These are phyloP conservation scores for Metschnikowia corniflorae DNA, from an alignment of 805 yeast species.

Conservation along the genomic window DNA sequence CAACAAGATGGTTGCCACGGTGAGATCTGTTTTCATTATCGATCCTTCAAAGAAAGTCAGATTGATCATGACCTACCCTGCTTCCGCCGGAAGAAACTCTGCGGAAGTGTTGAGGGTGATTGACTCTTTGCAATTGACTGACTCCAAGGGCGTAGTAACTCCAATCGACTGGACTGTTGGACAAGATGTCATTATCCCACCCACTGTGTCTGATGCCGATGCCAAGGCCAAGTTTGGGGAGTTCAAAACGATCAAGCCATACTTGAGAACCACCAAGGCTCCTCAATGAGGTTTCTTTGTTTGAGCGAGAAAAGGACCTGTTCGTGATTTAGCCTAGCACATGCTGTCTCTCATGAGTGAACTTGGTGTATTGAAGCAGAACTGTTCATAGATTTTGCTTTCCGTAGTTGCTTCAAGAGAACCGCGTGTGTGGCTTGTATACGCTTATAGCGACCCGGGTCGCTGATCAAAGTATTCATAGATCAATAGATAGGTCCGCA, in stretches of 20 bases:
- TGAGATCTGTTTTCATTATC: slow-evolving; percentile 68
- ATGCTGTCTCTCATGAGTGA: too few relatives aligned
- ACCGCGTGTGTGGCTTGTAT: too few relatives aligned
- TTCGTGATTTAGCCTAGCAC: too few relatives aligned
- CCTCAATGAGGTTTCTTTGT: slow-evolving; percentile 18
- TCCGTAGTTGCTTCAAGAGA: too few relatives aligned
- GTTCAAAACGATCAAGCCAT: slow-evolving; percentile 58
- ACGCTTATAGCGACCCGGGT: too few relatives aligned
- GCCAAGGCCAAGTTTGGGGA: slow-evolving; percentile 61
- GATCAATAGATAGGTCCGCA: too few relatives aligned
- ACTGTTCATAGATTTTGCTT: too few relatives aligned
- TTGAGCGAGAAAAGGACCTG: too few relatives aligned
- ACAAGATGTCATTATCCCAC: slow-evolving; percentile 70
- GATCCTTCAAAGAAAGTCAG: slow-evolving; percentile 65
- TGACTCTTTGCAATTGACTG: slow-evolving; percentile 67
- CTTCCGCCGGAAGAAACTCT: slow-evolving; percentile 73
- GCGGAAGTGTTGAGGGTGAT: slow-evolving; percentile 69
- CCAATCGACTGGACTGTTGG: slow-evolving; percentile 75
- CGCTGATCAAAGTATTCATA: too few relatives aligned
- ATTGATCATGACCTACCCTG: slow-evolving; percentile 64
- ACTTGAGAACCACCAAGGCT: slow-evolving; percentile 53
- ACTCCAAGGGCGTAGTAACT: slow-evolving; percentile 58
- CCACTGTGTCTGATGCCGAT: slow-evolving; percentile 55
- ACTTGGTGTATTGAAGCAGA: too few relatives aligned
- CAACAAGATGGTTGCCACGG: slow-evolving; percentile 62